Evolutionary conservation across 768 basidiomycete genomes (phyloP).

Genomic region (Termitomyces sp.): DNA sequence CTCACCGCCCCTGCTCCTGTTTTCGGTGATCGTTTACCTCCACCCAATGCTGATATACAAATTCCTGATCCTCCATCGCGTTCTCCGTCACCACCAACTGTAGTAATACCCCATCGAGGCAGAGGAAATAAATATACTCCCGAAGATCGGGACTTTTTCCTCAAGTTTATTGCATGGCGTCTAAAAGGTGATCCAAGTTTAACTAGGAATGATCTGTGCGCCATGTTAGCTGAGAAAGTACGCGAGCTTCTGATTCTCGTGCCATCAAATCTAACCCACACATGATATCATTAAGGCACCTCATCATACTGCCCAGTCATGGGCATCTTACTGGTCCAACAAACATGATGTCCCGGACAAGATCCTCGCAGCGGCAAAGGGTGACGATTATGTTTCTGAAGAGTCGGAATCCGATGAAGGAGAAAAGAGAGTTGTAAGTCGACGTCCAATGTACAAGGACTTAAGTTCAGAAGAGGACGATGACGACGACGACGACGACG

Average conservation of each 20-base stretch:
- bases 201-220: conserved; percentile 48
- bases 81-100: conserved; percentile 62
- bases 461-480: conserved; percentile 26
- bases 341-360: conserved; percentile 65
- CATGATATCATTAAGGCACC: conserved; percentile 41
- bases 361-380: conserved; percentile 42
- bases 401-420: conserved; percentile 18
- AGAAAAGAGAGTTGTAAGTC: conserved; percentile 15
- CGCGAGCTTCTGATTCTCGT: conserved; percentile 1
- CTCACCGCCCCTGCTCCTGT: conserved; percentile 47
- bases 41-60: conserved; percentile 55
- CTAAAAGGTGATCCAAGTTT: conserved; percentile 47
- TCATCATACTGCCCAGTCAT: conserved; percentile 57
- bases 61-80: conserved; percentile 61
- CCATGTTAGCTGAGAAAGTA: conserved; percentile 53
- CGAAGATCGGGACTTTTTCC: conserved; percentile 61
- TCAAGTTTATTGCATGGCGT: conserved; percentile 61
- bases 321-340: conserved; percentile 63
- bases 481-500: conserved; percentile 21
- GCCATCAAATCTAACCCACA: conserved; percentile 3
- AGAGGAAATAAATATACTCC: conserved; percentile 60
- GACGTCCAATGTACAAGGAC: conserved; percentile 28
- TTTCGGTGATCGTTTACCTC: conserved; percentile 42
- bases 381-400: conserved; percentile 22
- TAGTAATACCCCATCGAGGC: conserved; percentile 34